These are phyloP conservation scores for Cadophora gregata DNA, from an alignment of 2,329 filamentous ascomycete species.

Conservation along the genomic window DNA sequence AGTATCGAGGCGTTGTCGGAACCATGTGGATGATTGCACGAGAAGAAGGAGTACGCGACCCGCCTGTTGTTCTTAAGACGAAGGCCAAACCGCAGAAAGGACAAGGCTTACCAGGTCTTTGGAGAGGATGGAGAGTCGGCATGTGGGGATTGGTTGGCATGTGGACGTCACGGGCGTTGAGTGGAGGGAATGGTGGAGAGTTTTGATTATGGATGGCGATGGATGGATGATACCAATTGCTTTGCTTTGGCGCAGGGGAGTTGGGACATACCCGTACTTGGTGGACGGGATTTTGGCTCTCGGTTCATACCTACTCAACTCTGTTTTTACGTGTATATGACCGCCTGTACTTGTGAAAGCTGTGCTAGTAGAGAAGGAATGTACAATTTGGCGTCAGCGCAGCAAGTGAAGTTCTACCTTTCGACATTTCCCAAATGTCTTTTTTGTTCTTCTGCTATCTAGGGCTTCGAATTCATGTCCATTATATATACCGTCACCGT, in stretches of 20 bases:
- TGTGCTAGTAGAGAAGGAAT: background rate
- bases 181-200: constrained; percentile 40
- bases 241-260: constrained; percentile 21
- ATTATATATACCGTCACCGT: too few relatives aligned
- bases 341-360: background rate
- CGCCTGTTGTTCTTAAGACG: constrained; percentile 13
- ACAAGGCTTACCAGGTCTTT: constrained; percentile 60
- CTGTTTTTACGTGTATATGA: constrained; percentile 30
- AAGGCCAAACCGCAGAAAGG: constrained; percentile 47
- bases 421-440: background rate
- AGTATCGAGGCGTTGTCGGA: constrained; percentile 84
- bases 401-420: background rate
- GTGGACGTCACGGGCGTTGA: constrained; percentile 50
- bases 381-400: background rate
- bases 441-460: too few relatives aligned
- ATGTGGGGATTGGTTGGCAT: constrained; percentile 62
- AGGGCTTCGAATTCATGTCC: too few relatives aligned
- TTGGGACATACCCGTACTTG: constrained; percentile 17
- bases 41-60: constrained; percentile 69
- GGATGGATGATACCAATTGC: constrained; percentile 33
- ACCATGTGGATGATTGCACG: constrained; percentile 88
- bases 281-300: constrained; percentile 5
- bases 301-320: constrained; percentile 30
- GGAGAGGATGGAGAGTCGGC: constrained; percentile 62
- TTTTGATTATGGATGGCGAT: constrained; percentile 30